Base-by-base conservation (phyloP, 192 early-diverging fungal species). In the Geosiphon pyriformis region DNA sequence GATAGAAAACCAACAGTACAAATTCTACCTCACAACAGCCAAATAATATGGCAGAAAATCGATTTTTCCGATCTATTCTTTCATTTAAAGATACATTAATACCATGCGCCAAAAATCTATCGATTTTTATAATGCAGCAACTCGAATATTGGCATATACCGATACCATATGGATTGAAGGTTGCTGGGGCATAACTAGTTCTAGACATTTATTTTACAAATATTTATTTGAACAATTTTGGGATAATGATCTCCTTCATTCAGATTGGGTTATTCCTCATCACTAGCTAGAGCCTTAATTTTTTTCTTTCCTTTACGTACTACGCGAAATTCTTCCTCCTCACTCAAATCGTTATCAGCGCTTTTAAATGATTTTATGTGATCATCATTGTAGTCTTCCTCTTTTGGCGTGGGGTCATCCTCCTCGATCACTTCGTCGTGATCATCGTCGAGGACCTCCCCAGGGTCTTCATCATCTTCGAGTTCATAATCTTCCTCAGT, bases 181-280 rank as follows among this genome's bases (percentile, higher is more conserved):
- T n/a, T n/a, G n/a, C n/a, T n/a, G n/a, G n/a, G n/a, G n/a, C n/a
- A n/a, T n/a, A n/a, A n/a, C n/a, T n/a, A n/a, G n/a, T n/a, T n/a
- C n/a, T n/a, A n/a, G n/a, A n/a, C n/a, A n/a, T n/a, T n/a, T n/a
- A n/a, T n/a, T n/a, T n/a, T n/a, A n/a, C n/a, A n/a, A n/a, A n/a
- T n/a, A n/a, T n/a, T n/a, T n/a, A n/a, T n/a, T n/a, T n/a, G n/a
- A n/a, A n/a, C n/a, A n/a, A n/a, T n/a, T n/a, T n/a, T n/a, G n/a
- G n/a, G n/a, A n/a, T n/a, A n/a, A n/a, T n/a, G n/a, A n/a, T n/a
- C n/a, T n/a, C n/a, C n/a, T n/a, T n/a, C n/a, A n/a, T n/a, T n/a
- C n/a, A n/a, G n/a, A n/a, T n/a, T n/a, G n/a, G n/a, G n/a, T 32
- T 69, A 71, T 49, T 72, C 72, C 0, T 78, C 80, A n/a, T 81